Evolutionary conservation across 371 early-diverging fungal species (phyloP).

Genomic region (Lichtheimia ornata): DNA sequence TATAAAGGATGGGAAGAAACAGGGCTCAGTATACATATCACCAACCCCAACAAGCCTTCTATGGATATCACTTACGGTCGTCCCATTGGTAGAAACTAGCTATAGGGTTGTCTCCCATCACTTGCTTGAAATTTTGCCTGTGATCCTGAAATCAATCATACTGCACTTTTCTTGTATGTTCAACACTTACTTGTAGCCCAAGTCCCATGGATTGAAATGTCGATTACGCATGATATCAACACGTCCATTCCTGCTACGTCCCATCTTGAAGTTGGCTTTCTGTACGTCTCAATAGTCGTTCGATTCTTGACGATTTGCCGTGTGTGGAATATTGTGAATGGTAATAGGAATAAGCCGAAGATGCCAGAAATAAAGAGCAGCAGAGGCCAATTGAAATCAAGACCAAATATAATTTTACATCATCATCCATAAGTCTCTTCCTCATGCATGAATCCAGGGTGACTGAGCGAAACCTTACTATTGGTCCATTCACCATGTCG

Average conservation of each 20-base stretch:
- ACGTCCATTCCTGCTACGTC: conserved; percentile 18
- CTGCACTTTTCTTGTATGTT: conserved; percentile 63
- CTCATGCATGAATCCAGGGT: not conserved
- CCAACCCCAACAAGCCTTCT: not conserved
- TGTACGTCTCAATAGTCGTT: conserved; percentile 71
- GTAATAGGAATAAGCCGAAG: conserved; percentile 60
- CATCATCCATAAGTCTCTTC: not conserved
- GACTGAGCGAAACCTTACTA: conserved; percentile 20
- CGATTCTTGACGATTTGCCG: conserved; percentile 57
- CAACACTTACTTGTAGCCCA: conserved; percentile 44
- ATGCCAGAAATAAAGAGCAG: conserved; percentile 56
- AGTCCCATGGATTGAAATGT: conserved; percentile 65
- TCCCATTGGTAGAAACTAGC: conserved; percentile 64
- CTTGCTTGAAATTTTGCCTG: conserved; percentile 52
- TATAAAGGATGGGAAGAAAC: conserved; percentile 8
- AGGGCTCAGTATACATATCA: not conserved
- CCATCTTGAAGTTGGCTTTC: conserved; percentile 44
- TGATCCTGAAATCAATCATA: conserved; percentile 16
- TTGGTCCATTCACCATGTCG: conserved; percentile 30
- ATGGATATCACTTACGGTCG: conserved; percentile 40
- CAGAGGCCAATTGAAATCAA: conserved; percentile 43
- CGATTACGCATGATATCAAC: conserved; percentile 42
- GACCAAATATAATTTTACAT: conserved; percentile 34
- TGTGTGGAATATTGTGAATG: conserved; percentile 60
- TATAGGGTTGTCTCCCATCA: conserved; percentile 52